These are phyloP conservation scores for Verticillium klebahnii DNA, from an alignment of 2,329 filamentous ascomycete species.

Conservation along the genomic window DNA sequence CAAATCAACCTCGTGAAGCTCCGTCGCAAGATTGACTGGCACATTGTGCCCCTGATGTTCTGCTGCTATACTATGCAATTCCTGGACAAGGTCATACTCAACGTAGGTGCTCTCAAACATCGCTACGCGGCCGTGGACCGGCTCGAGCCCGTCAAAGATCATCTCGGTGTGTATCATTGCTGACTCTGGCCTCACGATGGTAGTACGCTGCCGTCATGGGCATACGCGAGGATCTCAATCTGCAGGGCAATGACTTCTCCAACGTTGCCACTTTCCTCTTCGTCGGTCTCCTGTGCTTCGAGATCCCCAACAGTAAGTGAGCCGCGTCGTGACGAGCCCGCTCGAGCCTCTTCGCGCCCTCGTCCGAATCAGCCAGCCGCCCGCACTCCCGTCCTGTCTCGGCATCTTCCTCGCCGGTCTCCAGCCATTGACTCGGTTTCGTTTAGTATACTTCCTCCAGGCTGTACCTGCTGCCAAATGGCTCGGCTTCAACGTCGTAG, in stretches of 20 bases:
- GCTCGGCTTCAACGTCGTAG: slow-evolving; percentile 51
- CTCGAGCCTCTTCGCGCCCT: background rate
- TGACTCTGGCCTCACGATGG: background rate
- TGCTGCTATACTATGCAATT: slow-evolving; percentile 59
- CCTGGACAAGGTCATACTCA: slow-evolving; percentile 60
- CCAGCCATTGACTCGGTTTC: background rate
- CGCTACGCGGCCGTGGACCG: slow-evolving; percentile 3
- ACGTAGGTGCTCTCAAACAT: slow-evolving; percentile 35
- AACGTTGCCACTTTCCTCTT: slow-evolving; percentile 60
- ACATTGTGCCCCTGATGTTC: slow-evolving; percentile 59
- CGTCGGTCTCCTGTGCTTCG: slow-evolving; percentile 54
- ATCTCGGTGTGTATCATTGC: background rate
- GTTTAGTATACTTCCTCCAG: slow-evolving; percentile 53
- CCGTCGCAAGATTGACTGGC: slow-evolving; percentile 52
- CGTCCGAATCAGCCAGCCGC: too few relatives aligned
- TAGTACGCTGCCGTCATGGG: slow-evolving; percentile 66
- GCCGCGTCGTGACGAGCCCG: background rate
- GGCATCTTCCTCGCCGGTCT: background rate
- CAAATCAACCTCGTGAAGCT: slow-evolving; percentile 39
- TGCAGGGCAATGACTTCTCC: slow-evolving; percentile 57
- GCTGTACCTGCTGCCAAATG: slow-evolving; percentile 57
- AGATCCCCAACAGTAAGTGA: slow-evolving; percentile 51
- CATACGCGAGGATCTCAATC: slow-evolving; percentile 46
- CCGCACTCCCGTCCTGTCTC: background rate
- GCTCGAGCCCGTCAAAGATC: background rate